phyloP scores from a whole-genome alignment of 2,329 filamentous ascomycete genomes.

The Penicillium sp. region DNA sequence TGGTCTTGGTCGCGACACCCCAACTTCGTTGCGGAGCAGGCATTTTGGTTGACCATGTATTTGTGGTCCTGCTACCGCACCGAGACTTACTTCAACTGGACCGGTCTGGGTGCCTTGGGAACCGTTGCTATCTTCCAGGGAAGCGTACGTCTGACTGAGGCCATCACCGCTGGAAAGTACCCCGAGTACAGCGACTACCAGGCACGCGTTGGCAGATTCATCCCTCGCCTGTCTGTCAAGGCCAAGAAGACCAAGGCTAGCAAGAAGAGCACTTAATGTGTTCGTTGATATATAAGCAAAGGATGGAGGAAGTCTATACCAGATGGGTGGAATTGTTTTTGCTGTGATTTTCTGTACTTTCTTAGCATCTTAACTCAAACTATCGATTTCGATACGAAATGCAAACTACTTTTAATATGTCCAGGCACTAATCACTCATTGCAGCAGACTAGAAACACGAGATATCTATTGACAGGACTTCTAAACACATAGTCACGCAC shows the following conservation, averaged over 20 bases:
- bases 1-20: conserved; percentile 90
- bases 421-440: neutral
- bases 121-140: conserved; percentile 83
- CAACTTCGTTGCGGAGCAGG: conserved; percentile 91
- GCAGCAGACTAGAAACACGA: neutral
- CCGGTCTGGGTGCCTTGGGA: conserved; percentile 63
- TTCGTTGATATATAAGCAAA: neutral
- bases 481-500: neutral
- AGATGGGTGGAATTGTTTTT: neutral
- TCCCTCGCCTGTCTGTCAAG: conserved; percentile 55
- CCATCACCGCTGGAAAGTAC: conserved; percentile 78
- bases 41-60: conserved; percentile 84
- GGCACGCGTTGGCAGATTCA: conserved; percentile 74
- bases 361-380: neutral
- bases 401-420: neutral
- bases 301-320: neutral
- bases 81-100: conserved; percentile 73
- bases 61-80: conserved; percentile 80
- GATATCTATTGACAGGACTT: neutral
- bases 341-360: neutral
- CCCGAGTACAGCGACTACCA: conserved; percentile 84
- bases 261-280: conserved; percentile 19
- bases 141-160: conserved; percentile 84
- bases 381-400: neutral
- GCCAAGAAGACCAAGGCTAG: conserved; percentile 25